A percentile compares a stretch with the other conserved stretches of the same genome.
Evolutionary conservation across 148 eudicot genomes (phyloP).

Genomic region (Spergularia marina): DNA sequence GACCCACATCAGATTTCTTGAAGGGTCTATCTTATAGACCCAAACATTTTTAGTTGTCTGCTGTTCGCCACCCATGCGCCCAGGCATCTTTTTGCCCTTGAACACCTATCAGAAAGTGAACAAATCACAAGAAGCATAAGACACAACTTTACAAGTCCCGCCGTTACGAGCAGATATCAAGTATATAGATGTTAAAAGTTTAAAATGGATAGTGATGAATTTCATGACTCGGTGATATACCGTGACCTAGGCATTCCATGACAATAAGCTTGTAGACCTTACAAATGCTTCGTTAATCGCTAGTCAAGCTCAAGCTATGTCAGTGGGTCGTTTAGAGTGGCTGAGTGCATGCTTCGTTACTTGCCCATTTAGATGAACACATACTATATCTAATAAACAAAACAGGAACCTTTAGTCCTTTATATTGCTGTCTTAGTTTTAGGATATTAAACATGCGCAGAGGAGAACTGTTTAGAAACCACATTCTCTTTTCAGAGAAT

Average conservation of each 20-base stretch:
- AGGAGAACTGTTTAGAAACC: too few species aligned
- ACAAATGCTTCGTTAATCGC: too few species aligned
- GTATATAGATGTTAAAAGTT: too few species aligned
- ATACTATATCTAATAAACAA: too few species aligned
- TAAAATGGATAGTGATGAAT: neutral
- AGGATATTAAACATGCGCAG: too few species aligned
- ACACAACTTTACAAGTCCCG: neutral
- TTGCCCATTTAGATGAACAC: too few species aligned
- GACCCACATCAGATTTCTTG: slow-evolving; percentile 89
- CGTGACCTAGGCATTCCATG: neutral
- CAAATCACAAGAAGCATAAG: slow-evolving; percentile 2
- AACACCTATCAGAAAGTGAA: slow-evolving; percentile 52
- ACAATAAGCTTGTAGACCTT: neutral
- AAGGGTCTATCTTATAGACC: slow-evolving; percentile 88
- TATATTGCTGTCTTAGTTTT: too few species aligned
- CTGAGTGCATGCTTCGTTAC: too few species aligned
- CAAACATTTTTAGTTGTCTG: slow-evolving; percentile 80
- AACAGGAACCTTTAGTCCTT: too few species aligned
- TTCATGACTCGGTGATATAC: neutral
- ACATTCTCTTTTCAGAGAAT: too few species aligned
- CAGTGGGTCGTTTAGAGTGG: too few species aligned
- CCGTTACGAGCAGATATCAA: neutral
- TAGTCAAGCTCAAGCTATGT: too few species aligned
- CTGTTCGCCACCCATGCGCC: slow-evolving; percentile 84
- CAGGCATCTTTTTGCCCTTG: slow-evolving; percentile 85